Evolutionary conservation across 805 yeast genomes (phyloP).

Genomic region (Lipomyces kockii): DNA sequence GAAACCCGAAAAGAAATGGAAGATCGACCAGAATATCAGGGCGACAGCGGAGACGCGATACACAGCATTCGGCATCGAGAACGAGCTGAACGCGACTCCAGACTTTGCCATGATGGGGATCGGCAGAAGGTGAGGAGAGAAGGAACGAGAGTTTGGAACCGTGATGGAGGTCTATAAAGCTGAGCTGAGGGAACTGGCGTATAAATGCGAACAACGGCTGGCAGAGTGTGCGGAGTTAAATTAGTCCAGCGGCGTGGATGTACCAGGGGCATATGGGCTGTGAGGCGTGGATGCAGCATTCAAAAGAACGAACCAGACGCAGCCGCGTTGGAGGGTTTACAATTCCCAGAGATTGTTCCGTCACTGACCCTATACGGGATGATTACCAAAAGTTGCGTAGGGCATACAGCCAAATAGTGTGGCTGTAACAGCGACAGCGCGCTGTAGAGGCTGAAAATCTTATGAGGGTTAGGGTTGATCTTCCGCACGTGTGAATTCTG

Average conservation of each 20-base stretch:
- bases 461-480: too few relatives aligned
- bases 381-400: too few relatives aligned
- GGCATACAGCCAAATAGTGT: too few relatives aligned
- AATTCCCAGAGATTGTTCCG: too few relatives aligned
- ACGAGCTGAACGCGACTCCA: conserved; percentile 22
- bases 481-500: not conserved
- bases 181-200: not conserved
- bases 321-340: not conserved
- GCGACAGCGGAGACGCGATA: conserved; percentile 32
- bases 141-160: conserved; percentile 1
- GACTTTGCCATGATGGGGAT: conserved; percentile 24
- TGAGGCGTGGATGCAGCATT: not conserved
- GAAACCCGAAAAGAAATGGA: conserved; percentile 18
- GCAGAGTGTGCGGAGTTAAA: not conserved
- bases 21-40: conserved; percentile 26
- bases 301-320: not conserved
- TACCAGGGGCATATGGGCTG: not conserved
- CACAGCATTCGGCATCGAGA: conserved; percentile 28
- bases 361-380: too few relatives aligned
- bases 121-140: conserved; percentile 11
- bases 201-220: not conserved
- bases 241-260: not conserved
- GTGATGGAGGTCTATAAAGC: not conserved
- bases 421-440: too few relatives aligned
- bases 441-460: too few relatives aligned